Conservation (phyloP, 2,329 filamentous ascomycete species). For the Lasiodiplodia sp. region DNA sequence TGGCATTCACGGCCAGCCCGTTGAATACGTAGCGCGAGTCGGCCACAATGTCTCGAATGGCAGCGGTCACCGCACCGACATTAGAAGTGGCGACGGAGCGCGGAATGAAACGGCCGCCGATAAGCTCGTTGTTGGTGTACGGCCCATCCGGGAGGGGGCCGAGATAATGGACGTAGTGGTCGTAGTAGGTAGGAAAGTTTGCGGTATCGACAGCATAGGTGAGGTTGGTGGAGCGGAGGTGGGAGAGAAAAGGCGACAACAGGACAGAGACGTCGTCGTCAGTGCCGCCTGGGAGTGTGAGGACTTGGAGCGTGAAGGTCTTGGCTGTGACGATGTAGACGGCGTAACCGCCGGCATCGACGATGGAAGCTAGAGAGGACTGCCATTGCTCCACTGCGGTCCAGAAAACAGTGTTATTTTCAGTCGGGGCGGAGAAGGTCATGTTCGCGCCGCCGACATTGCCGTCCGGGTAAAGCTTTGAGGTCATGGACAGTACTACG, state of each 20-base stretch:
- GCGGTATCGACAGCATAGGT: conserved; percentile 36
- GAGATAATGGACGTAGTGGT: conserved; percentile 35
- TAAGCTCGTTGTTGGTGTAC: no score
- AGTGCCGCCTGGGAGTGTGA: neutral
- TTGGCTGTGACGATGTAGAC: neutral
- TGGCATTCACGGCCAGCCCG: conserved; percentile 32
- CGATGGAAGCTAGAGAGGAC: neutral
- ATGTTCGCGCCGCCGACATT: conserved; percentile 38
- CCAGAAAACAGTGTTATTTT: neutral
- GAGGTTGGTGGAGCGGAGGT: conserved; percentile 36
- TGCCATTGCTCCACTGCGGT: neutral
- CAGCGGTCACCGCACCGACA: no score
- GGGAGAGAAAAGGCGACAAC: conserved; percentile 36
- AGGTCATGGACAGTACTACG: conserved; percentile 41
- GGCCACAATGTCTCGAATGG: conserved; percentile 14
- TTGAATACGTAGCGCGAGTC: conserved; percentile 27
- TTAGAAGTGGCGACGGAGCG: no score
- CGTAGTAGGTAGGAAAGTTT: conserved; percentile 36
- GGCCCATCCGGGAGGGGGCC: no score
- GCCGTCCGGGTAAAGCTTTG: conserved; percentile 38
- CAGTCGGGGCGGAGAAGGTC: conserved; percentile 25
- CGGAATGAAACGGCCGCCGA: no score
- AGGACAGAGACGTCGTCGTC: neutral
- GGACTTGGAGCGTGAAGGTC: neutral
- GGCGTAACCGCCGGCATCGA: neutral